phyloP scores from a whole-genome alignment of 2,329 filamentous ascomycete genomes.

The Tolypocladium paradoxum region DNA sequence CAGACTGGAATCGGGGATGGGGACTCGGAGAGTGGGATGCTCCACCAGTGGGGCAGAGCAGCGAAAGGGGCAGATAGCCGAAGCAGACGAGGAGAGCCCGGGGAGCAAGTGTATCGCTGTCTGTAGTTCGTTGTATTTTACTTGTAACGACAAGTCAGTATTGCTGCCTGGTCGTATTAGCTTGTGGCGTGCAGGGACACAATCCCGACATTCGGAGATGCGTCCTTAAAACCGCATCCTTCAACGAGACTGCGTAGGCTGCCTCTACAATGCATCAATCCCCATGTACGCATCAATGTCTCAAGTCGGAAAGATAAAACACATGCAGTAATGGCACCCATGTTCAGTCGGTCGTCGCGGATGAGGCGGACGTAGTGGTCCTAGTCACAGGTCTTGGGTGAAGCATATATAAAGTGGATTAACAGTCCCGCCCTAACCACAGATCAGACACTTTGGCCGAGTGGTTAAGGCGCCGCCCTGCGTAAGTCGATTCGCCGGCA shows the following conservation, averaged over 20 bases:
- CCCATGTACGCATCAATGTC: background rate
- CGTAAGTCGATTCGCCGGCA: no score
- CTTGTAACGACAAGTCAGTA: background rate
- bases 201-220: background rate
- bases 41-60: background rate
- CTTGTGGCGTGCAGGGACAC: no score
- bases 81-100: background rate
- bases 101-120: no score
- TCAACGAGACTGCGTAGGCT: background rate
- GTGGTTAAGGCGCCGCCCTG: constrained; percentile 2
- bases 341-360: background rate
- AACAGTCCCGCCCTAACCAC: no score
- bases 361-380: no score
- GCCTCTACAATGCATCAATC: background rate
- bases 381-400: no score
- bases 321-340: background rate
- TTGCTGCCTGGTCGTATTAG: background rate
- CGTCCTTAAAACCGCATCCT: background rate
- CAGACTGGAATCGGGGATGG: background rate
- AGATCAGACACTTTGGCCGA: constrained; percentile 3
- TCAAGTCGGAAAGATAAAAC: background rate
- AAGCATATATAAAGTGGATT: background rate
- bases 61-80: background rate
- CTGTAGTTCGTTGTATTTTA: background rate
- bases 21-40: background rate